phyloP scores from a whole-genome alignment of 2,329 filamentous ascomycete genomes.

The Colletotrichum zoysiae region DNA sequence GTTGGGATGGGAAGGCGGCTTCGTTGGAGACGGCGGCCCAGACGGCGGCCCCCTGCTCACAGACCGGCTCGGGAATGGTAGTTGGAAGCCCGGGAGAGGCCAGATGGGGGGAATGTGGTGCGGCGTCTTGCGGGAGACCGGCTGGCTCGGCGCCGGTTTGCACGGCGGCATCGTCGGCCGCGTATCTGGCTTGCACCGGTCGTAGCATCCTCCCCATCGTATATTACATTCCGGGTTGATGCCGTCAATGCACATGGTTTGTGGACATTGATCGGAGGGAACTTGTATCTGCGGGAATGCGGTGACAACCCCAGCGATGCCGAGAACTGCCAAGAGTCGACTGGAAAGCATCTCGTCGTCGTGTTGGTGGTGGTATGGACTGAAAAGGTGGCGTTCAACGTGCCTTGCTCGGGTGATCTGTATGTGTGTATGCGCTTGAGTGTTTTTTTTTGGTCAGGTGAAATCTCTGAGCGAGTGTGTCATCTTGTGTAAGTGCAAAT shows the following conservation, averaged over 20 bases:
- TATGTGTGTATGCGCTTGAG: neutral
- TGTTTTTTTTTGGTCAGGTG: neutral
- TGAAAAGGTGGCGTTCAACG: no score
- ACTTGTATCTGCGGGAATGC: constrained; percentile 28
- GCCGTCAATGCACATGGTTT: constrained; percentile 47
- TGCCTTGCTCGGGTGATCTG: neutral
- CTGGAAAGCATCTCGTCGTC: constrained; percentile 24
- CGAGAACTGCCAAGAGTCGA: constrained; percentile 19
- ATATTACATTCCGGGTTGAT: constrained; percentile 46
- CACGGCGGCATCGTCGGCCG: constrained; percentile 39
- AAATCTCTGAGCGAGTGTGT: neutral
- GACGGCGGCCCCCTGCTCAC: neutral
- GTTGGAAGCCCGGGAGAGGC: neutral
- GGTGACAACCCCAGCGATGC: constrained; percentile 24
- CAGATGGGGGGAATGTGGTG: neutral
- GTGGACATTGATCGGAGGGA: constrained; percentile 27
- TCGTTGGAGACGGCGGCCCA: neutral
- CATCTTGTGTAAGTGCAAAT: neutral
- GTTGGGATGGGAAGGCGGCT: neutral
- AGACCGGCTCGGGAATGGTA: neutral
- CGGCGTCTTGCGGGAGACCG: neutral
- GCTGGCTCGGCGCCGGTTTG: constrained; percentile 16
- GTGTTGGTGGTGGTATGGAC: neutral
- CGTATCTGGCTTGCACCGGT: constrained; percentile 45
- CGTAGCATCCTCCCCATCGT: constrained; percentile 49